Base-by-base conservation (phyloP, 805 yeast genomes). In the Myxozyma neglecta region DNA sequence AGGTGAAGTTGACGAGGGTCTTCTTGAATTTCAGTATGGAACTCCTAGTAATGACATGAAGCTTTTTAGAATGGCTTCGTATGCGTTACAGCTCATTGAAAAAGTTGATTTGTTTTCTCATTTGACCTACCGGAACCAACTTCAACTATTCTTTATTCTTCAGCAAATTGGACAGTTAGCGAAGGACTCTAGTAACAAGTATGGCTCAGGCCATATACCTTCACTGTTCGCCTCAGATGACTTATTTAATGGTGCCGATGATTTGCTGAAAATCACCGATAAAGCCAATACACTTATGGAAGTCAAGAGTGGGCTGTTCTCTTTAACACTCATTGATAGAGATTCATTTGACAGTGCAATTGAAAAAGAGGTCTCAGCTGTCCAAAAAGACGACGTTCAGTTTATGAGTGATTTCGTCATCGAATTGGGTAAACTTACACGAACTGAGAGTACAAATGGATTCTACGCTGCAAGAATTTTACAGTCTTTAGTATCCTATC, bases 381-480 rank as follows among this genome's bases (percentile, higher is more conserved):
- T 20, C 6, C 18, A 35, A 3, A 37, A 29, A 10, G 58, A 34
- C 42, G 60, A 56, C 16, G 6, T 35, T 2, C 43, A 32, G 24
- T 63, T 63, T 48, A 57, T 60, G 46, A 43, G 48, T 37, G 61
- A 60, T 29, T 43, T 60, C 16, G 55, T 63, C 7, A 32, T 29
- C 7, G n/a, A 35, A 36, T 39, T 63, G 13, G 45, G 47, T 11
- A n/a, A 35, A 11, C 39, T 18, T 6, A 58, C 64, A 8, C 20
- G 55, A 3, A n/a, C 35, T 2, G 11, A 13, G 11, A 42, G 39
- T 11, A 44, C 46, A 1, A 5, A 36, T 3, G 64, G 66, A 5
- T 60, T 63, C 36, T 64, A 62, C 20, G 51, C 58, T 6, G 65
- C 63, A 20, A 53, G 67, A 32, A 60, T 64, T 5, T 37, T 64